Percentiles rank a stretch among this genome's conserved stretches.
phyloP scores from a whole-genome alignment of 225 moss, liverwort and hornwort genomes.

The Anthoceros angustus region DNA sequence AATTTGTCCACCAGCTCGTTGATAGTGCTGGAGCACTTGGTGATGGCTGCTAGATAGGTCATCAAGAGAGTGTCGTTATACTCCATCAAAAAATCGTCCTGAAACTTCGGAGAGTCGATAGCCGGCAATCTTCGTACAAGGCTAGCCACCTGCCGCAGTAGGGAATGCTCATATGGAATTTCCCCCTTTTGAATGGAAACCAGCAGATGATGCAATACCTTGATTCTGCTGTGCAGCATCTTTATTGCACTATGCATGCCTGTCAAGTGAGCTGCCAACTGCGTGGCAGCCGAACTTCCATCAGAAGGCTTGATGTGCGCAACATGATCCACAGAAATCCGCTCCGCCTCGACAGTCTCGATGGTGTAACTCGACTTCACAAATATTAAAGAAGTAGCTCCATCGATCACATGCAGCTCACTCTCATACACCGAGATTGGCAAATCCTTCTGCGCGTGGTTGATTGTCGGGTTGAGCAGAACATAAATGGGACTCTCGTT shows the following conservation, averaged over 20 bases:
- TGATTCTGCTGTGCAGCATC: conserved; percentile 94
- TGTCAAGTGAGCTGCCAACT: conserved; percentile 95
- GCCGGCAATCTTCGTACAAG: conserved; percentile 91
- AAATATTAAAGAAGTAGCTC: conserved; percentile 86
- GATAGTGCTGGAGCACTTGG: conserved; percentile 90
- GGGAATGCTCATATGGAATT: conserved; percentile 80
- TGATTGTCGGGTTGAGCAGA: conserved; percentile 80
- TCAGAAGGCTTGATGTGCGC: conserved; percentile 98
- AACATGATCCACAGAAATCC: conserved; percentile 97
- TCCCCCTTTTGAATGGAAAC: conserved; percentile 92
- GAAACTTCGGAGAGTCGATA: conserved; percentile 93
- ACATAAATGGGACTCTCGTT: conserved; percentile 92
- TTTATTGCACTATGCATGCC: conserved; percentile 99
- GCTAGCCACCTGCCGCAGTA: conserved; percentile 88
- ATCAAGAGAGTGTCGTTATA: conserved; percentile 93
- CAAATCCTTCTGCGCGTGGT: conserved; percentile 94
- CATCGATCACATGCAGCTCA: conserved; percentile 88
- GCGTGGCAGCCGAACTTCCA: conserved; percentile 91
- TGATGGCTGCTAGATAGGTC: conserved; percentile 96
- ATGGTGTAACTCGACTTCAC: conserved; percentile 94
- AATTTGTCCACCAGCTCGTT: conserved; percentile 98
- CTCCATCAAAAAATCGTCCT: conserved; percentile 98
- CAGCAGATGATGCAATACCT: conserved; percentile 80
- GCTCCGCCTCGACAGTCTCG: conserved; percentile 98
- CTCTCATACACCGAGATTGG: conserved; percentile 92